Base-by-base conservation (phyloP, 192 early-diverging fungal species). In the Podila verticillata region DNA sequence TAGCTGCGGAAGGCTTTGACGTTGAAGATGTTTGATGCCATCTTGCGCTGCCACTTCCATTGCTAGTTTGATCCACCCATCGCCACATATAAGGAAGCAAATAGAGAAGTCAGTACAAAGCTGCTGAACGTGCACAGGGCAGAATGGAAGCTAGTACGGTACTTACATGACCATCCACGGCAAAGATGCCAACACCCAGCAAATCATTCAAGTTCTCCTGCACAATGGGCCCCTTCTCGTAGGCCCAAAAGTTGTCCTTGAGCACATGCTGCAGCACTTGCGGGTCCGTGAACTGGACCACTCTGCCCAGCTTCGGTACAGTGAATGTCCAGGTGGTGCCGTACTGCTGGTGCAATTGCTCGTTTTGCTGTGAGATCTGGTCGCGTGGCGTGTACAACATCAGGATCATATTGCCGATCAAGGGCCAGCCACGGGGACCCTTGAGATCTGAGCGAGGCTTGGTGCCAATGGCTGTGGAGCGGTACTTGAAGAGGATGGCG, bases 111-210 rank as follows among this genome's bases (percentile, higher is more conserved):
- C 24, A 24, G 58, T 60, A 5, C 8, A 7, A 32, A 30, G 20
- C 20, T 1, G 30, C 22, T 60, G 7, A 3, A 4, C 58, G 12
- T 60, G 28, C 2, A 29, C 5, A 24, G 51, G 2, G 4, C 22
- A 44, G 22, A 24, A 24, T 63, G 48, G 32, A 78, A 70, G 2
- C 28, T 70, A 78, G 26, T 66, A 48, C 61, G 61, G 67, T 26
- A 63, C 48, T 8, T 44, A 63, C 65, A 5, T 63, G 62, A 24
- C 82, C 82, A 57, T 83, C 68, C 13, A 64, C 74, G 0, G 65
- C 66, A 64, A 84, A 84, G 56, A 84, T 84, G 13, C 83, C 83
- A 24, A 63, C 30, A 12, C 77, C 74, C 7, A 84, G 35, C 5
- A 79, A 35, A 5, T 80, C 75, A n/a, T 48, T 62, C 3, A 72